These are phyloP conservation scores for Atalantia buxifolia DNA, from an alignment of 345 rosid genomes.

Conservation along the genomic window DNA sequence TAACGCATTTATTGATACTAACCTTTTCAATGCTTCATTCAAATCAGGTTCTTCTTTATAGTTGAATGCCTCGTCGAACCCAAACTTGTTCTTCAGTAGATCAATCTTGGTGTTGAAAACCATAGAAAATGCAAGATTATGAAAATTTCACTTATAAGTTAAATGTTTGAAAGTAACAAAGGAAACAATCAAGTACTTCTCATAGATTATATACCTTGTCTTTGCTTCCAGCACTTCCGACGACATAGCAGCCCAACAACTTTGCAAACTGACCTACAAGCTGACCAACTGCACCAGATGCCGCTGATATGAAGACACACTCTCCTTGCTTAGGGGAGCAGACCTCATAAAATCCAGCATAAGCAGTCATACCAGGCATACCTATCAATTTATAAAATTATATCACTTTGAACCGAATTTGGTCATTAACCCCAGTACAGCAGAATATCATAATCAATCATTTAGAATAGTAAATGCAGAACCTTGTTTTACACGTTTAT, in stretches of 20 bases:
- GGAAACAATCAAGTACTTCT: background rate
- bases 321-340: constrained; percentile 34
- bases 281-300: constrained; percentile 57
- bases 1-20: background rate
- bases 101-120: constrained; percentile 20
- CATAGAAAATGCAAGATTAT: background rate
- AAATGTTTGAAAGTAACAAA: background rate
- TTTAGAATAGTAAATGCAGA: too few species aligned
- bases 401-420: too few species aligned
- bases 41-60: constrained; percentile 26
- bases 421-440: too few species aligned
- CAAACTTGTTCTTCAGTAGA: constrained; percentile 31
- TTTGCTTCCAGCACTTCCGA: constrained; percentile 52
- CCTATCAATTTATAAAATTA: constrained; percentile 21
- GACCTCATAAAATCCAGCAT: constrained; percentile 28
- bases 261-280: constrained; percentile 56
- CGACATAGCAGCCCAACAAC: constrained; percentile 1
- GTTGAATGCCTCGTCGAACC: constrained; percentile 39
- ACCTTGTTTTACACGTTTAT: too few species aligned
- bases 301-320: constrained; percentile 41
- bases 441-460: too few species aligned
- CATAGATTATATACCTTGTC: constrained; percentile 29
- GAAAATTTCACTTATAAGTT: background rate
- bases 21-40: background rate
- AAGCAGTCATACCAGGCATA: constrained; percentile 54